A percentile compares a stretch with the other conserved stretches of the same genome.
phyloP scores from a whole-genome alignment of 352 stramenopile genomes.

The Globisporangium solare region DNA sequence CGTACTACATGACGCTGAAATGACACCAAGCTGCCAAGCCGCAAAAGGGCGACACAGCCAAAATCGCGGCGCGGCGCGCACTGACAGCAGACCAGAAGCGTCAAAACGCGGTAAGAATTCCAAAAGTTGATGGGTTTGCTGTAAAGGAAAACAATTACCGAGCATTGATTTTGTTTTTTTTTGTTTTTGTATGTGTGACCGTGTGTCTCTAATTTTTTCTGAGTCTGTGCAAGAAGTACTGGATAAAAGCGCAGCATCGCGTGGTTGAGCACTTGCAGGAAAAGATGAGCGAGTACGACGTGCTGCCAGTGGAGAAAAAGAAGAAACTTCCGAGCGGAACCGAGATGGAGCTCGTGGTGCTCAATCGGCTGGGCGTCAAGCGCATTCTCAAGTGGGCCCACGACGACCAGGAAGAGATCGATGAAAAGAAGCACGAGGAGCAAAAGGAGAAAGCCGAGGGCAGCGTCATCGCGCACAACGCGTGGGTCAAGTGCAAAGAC shows the following conservation, averaged over 20 bases:
- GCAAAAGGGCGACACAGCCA: slow-evolving; percentile 81
- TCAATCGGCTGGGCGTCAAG: slow-evolving; percentile 61
- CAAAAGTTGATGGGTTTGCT: background rate
- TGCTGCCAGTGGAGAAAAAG: slow-evolving; percentile 19
- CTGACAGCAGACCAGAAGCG: slow-evolving; percentile 73
- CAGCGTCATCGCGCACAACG: slow-evolving; percentile 66
- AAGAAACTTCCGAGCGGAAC: slow-evolving; percentile 15
- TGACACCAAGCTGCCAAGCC: slow-evolving; percentile 79
- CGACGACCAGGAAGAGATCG: slow-evolving; percentile 62
- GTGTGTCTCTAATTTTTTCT: slow-evolving; percentile 45
- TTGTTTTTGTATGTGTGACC: slow-evolving; percentile 1
- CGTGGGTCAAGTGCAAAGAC: slow-evolving; percentile 78
- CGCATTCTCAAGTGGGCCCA: slow-evolving; percentile 78
- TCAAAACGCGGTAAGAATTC: slow-evolving; percentile 42
- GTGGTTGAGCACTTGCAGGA: slow-evolving; percentile 74
- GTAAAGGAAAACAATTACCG: background rate
- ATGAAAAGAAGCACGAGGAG: slow-evolving; percentile 67
- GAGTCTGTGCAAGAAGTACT: slow-evolving; percentile 65
- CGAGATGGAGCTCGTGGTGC: slow-evolving; percentile 53
- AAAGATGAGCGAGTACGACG: slow-evolving; percentile 35
- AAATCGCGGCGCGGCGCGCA: slow-evolving; percentile 62
- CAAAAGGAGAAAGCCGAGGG: slow-evolving; percentile 66
- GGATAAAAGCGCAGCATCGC: slow-evolving; percentile 61
- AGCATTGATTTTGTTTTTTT: background rate
- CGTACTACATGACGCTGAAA: slow-evolving; percentile 81